phyloP scores from a whole-genome alignment of 1,284 basidiomycete species.

The Microbotryum intermedium region DNA sequence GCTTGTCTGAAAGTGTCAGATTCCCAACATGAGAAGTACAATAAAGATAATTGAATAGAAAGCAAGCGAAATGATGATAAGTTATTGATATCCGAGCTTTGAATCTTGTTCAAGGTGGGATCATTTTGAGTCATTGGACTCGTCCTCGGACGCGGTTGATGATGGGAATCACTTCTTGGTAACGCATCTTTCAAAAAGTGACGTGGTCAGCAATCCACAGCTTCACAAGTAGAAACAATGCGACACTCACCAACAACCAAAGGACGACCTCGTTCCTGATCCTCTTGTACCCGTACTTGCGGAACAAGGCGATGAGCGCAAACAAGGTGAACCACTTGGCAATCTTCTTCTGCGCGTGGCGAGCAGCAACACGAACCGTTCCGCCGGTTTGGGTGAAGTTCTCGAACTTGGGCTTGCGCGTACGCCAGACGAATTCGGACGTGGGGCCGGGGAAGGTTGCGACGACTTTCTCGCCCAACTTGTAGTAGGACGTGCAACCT shows the following conservation, averaged over 20 bases:
- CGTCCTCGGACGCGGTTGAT: not conserved
- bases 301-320: not conserved
- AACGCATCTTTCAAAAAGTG: not conserved
- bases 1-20: too few relatives aligned
- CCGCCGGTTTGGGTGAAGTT: constrained; percentile 6
- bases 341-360: not conserved
- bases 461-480: constrained; percentile 14
- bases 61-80: too few relatives aligned
- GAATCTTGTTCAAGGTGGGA: too few relatives aligned
- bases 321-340: not conserved
- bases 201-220: not conserved
- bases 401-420: constrained; percentile 1
- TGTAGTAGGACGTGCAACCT: constrained; percentile 18
- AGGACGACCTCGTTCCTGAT: constrained; percentile 1
- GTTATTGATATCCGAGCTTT: too few relatives aligned
- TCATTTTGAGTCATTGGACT: too few relatives aligned
- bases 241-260: not conserved
- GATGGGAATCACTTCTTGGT: not conserved
- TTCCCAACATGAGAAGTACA: too few relatives aligned
- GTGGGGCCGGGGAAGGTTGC: constrained; percentile 11
- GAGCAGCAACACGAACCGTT: not conserved
- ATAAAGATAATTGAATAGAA: too few relatives aligned
- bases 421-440: constrained; percentile 2
- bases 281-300: not conserved
- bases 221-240: too few relatives aligned